Conservation (phyloP, 768 basidiomycete genomes). For the Hygrophoropsis aurantiaca region DNA sequence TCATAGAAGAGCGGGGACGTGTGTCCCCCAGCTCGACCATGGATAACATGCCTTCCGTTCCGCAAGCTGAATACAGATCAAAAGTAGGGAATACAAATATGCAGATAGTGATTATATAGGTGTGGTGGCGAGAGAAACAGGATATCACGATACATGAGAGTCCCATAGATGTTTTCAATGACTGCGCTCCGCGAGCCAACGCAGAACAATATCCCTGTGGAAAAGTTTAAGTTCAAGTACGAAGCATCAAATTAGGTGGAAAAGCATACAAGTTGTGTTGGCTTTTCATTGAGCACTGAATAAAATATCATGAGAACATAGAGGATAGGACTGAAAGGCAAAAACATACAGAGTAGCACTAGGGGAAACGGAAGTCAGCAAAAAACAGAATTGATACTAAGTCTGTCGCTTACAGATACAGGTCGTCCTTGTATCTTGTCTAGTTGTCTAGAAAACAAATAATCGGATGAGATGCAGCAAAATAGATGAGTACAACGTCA, state of each 20-base stretch:
- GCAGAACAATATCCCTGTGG: slow-evolving; percentile 76
- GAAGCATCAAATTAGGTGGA: not conserved
- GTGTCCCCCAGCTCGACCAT: too few relatives aligned
- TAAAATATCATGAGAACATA: slow-evolving; percentile 1
- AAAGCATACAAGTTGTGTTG: slow-evolving; percentile 82
- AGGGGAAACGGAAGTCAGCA: not conserved
- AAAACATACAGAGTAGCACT: slow-evolving; percentile 78
- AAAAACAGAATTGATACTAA: slow-evolving; percentile 1
- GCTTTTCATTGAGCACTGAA: slow-evolving; percentile 93
- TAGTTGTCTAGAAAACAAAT: slow-evolving; percentile 50
- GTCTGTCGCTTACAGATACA: slow-evolving; percentile 70
- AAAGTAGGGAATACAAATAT: too few relatives aligned
- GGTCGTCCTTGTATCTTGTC: slow-evolving; percentile 78
- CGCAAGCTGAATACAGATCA: too few relatives aligned
- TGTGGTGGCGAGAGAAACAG: not conserved
- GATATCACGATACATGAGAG: not conserved
- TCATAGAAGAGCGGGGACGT: too few relatives aligned
- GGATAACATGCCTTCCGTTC: too few relatives aligned
- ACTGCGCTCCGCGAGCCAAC: slow-evolving; percentile 81
- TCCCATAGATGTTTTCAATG: slow-evolving; percentile 42
- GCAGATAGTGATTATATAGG: too few relatives aligned
- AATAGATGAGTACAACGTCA: slow-evolving; percentile 1
- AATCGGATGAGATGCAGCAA: not conserved
- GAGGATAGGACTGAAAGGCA: not conserved
- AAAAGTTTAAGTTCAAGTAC: not conserved